Evolutionary conservation across 495 filamentous ascomycete species (phyloP).

Genomic region (Polyplosphaeria fusca): DNA sequence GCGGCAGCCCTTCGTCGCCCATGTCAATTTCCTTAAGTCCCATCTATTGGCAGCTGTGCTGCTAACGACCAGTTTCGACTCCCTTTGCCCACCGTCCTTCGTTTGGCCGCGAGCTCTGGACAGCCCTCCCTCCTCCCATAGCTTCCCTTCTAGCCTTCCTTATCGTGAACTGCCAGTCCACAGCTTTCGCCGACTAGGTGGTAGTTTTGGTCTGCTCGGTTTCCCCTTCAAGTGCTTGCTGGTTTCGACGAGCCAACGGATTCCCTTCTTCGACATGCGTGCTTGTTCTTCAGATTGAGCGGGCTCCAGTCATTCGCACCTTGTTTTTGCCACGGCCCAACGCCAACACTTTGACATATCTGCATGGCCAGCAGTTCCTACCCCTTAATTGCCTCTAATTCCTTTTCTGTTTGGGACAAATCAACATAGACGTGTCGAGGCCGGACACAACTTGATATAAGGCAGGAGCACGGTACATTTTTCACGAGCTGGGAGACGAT

Average conservation of each 20-base stretch:
- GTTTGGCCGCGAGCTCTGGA: constrained; percentile 30
- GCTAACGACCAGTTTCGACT: constrained; percentile 33
- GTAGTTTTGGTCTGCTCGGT: no score
- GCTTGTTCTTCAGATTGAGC: constrained; percentile 27
- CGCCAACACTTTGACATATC: constrained; percentile 7
- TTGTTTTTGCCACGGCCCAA: constrained; percentile 10
- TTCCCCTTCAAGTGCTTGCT: no score
- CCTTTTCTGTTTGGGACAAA: not conserved
- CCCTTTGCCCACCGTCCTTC: constrained; percentile 25
- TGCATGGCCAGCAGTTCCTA: constrained; percentile 28
- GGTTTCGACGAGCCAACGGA: no score
- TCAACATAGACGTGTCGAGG: constrained; percentile 15
- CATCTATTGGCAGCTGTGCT: constrained; percentile 34
- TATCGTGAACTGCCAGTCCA: not conserved
- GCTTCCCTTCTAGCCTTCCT: constrained; percentile 5
- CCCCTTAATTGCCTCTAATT: constrained; percentile 25
- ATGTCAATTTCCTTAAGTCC: constrained; percentile 27
- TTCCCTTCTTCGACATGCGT: constrained; percentile 20
- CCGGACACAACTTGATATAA: constrained; percentile 21
- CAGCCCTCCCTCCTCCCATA: constrained; percentile 1
- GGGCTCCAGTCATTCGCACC: constrained; percentile 34
- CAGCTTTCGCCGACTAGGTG: no score
- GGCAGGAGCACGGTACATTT: constrained; percentile 1
- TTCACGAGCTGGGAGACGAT: not conserved
- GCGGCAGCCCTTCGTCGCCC: constrained; percentile 25